Evolutionary conservation across 306 rosid species (phyloP).

Genomic region (Rosa multiflora): DNA sequence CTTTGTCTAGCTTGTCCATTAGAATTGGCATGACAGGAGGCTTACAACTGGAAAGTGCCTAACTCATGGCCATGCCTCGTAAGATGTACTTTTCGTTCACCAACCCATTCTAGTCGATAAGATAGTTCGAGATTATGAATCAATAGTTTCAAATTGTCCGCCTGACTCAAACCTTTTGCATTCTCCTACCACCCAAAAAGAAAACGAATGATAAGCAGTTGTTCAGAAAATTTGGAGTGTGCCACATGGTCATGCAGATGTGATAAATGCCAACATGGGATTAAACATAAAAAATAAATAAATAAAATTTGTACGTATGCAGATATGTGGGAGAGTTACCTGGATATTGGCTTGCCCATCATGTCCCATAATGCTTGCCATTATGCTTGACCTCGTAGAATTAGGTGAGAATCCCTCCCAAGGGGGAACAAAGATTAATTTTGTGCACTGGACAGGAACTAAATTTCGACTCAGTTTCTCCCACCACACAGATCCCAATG

Average conservation of each 20-base stretch:
- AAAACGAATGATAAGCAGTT: conserved; percentile 21
- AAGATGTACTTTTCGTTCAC: conserved; percentile 65
- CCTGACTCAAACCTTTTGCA: conserved; percentile 52
- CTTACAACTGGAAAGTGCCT: conserved; percentile 52
- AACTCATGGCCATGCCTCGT: conserved; percentile 68
- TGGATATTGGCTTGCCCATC: conserved; percentile 42
- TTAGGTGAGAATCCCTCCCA: conserved; percentile 99
- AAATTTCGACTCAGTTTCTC: conserved; percentile 87
- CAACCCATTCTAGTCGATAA: conserved; percentile 74
- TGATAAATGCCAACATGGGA: background rate
- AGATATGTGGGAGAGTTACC: conserved; percentile 39
- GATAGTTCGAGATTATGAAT: conserved; percentile 87
- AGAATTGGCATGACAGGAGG: conserved; percentile 3
- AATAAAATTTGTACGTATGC: background rate
- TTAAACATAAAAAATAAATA: background rate
- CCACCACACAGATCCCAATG: conserved; percentile 96
- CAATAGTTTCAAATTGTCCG: conserved; percentile 64
- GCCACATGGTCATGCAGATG: background rate
- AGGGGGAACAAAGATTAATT: conserved; percentile 89
- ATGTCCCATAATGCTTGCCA: conserved; percentile 70
- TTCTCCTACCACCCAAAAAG: conserved; percentile 45
- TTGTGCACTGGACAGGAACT: conserved; percentile 91
- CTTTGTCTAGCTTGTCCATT: conserved; percentile 5
- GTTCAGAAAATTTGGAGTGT: conserved; percentile 7
- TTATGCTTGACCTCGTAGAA: conserved; percentile 86